Evolutionary conservation across 2,329 filamentous ascomycete species (phyloP).

Genomic region (Colletotrichum tamarilloi): DNA sequence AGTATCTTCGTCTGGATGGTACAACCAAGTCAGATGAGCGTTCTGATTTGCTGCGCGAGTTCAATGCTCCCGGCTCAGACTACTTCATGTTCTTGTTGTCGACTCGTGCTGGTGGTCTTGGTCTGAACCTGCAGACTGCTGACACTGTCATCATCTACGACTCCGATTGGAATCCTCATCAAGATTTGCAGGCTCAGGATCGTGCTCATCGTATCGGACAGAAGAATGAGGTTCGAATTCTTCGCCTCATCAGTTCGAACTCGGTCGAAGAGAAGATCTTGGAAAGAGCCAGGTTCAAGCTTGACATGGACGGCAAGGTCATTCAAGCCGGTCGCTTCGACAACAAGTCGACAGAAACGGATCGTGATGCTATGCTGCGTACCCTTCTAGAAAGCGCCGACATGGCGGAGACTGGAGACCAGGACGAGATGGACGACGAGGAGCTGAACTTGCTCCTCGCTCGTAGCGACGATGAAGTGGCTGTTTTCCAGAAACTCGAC

Average conservation of each 20-base stretch:
- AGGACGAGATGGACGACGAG: constrained; percentile 98
- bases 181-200: constrained; percentile 99
- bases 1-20: constrained; percentile 93
- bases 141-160: constrained; percentile 99
- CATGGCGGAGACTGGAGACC: constrained; percentile 75
- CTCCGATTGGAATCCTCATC: constrained; percentile 99
- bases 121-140: constrained; percentile 95
- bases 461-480: constrained; percentile 83
- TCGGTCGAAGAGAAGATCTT: constrained; percentile 99
- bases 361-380: constrained; percentile 95
- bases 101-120: constrained; percentile 96
- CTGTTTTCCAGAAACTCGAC: constrained; percentile 85
- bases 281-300: constrained; percentile 95
- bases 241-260: constrained; percentile 94
- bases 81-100: constrained; percentile 99
- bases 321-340: constrained; percentile 99
- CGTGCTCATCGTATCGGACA: constrained; percentile 99
- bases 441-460: constrained; percentile 96
- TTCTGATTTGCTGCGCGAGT: constrained; percentile 86
- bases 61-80: constrained; percentile 89
- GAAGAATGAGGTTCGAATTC: constrained; percentile 98
- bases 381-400: constrained; percentile 90
- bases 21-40: constrained; percentile 98
- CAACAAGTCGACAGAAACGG: constrained; percentile 98
- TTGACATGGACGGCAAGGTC: constrained; percentile 99